A percentile compares a stretch with the other conserved stretches of the same genome.
These are phyloP conservation scores for Exophiala calicioides DNA, from an alignment of 2,329 filamentous ascomycete genomes.

Conservation along the genomic window DNA sequence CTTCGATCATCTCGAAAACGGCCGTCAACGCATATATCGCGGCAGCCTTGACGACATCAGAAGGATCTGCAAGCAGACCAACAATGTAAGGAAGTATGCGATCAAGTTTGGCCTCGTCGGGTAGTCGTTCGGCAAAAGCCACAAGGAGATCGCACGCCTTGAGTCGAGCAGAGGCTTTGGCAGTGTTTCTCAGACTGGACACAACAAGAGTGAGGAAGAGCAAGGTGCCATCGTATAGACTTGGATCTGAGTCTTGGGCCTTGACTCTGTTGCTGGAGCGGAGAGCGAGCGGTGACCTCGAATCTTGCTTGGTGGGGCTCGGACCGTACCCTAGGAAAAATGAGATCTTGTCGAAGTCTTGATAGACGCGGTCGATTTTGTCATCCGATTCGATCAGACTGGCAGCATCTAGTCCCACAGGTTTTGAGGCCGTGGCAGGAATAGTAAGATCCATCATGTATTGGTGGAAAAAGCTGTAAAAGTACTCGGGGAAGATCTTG, in stretches of 20 bases:
- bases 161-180: conserved; percentile 80
- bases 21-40: conserved; percentile 86
- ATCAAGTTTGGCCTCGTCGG: conserved; percentile 94
- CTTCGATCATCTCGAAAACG: conserved; percentile 78
- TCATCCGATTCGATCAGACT: conserved; percentile 89
- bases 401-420: conserved; percentile 65
- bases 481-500: conserved; percentile 93
- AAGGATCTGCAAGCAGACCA: conserved; percentile 75
- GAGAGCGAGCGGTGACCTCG: conserved; percentile 33
- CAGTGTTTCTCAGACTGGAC: conserved; percentile 84
- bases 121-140: conserved; percentile 85
- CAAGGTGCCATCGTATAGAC: conserved; percentile 82
- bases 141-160: conserved; percentile 88
- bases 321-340: conserved; percentile 73
- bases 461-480: conserved; percentile 95
- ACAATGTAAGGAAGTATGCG: conserved; percentile 89
- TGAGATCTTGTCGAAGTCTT: conserved; percentile 96
- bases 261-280: conserved; percentile 70
- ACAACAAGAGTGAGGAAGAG: conserved; percentile 89
- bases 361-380: conserved; percentile 86
- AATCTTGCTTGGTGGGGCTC: conserved; percentile 30
- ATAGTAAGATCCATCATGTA: conserved; percentile 97
- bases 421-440: conserved; percentile 74
- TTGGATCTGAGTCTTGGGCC: conserved; percentile 49
- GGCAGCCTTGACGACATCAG: conserved; percentile 80